These are phyloP conservation scores for Vitis vinifera DNA, from an alignment of 164 flowering plant genomes.

Conservation along the genomic window ASM3070453v1 NC_081815.1:10159501-10160000, in stretches of 20 bases:
- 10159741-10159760: not conserved
- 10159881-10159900: not conserved
- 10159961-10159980: not conserved
- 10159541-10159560: too few relatives aligned
- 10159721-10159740: not conserved
- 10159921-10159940: not conserved
- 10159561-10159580: too few relatives aligned
- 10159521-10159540: too few relatives aligned
- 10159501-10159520: too few relatives aligned
- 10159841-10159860: not conserved
- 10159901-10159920: not conserved
- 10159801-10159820: not conserved
- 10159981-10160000: not conserved
- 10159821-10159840: not conserved
- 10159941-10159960: not conserved
- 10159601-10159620: too few relatives aligned
- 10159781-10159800: not conserved
- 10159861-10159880: constrained; percentile 5
- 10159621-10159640: too few relatives aligned
- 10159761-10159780: not conserved
- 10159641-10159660: too few relatives aligned
- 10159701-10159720: not conserved
- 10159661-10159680: too few relatives aligned
- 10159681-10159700: too few relatives aligned
- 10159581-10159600: too few relatives aligned